These are phyloP conservation scores for Calocybe indica DNA, from an alignment of 768 basidiomycete species.

Conservation along the genomic window DNA sequence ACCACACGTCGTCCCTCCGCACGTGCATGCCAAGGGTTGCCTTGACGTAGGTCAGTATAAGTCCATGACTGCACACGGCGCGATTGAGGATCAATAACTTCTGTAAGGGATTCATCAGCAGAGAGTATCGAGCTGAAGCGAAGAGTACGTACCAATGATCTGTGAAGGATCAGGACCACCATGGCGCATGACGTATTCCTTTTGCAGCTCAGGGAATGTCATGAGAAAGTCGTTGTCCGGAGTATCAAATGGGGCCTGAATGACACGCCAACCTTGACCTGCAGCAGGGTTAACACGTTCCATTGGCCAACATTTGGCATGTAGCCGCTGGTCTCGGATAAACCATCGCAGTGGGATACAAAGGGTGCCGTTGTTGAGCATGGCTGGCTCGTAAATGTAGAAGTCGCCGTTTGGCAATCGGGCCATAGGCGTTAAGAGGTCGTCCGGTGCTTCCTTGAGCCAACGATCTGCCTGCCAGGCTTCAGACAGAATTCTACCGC, in stretches of 20 bases:
- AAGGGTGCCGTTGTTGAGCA: conserved; percentile 6
- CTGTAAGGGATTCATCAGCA: neutral
- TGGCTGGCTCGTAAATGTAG: conserved; percentile 18
- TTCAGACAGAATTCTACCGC: neutral
- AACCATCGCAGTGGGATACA: conserved; percentile 23
- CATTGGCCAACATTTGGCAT: conserved; percentile 15
- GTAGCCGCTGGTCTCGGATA: neutral
- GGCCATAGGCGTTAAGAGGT: no score
- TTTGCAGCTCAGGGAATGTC: neutral
- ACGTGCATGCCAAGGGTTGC: conserved; percentile 20
- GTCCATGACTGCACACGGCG: conserved; percentile 7
- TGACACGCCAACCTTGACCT: conserved; percentile 13
- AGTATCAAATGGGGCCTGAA: neutral
- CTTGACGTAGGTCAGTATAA: conserved; percentile 7
- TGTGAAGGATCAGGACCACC: neutral
- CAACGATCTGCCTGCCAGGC: conserved; percentile 13
- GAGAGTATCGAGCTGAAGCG: neutral
- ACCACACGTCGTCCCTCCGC: conserved; percentile 23
- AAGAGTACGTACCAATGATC: neutral
- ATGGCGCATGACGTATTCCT: neutral
- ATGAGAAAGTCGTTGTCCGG: neutral
- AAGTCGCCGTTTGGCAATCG: conserved; percentile 14
- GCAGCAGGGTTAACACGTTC: neutral
- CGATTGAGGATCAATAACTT: neutral
- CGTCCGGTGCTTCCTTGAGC: conserved; percentile 7